phyloP scores from a whole-genome alignment of 345 rosid genomes.

The Passiflora organensis region DNA sequence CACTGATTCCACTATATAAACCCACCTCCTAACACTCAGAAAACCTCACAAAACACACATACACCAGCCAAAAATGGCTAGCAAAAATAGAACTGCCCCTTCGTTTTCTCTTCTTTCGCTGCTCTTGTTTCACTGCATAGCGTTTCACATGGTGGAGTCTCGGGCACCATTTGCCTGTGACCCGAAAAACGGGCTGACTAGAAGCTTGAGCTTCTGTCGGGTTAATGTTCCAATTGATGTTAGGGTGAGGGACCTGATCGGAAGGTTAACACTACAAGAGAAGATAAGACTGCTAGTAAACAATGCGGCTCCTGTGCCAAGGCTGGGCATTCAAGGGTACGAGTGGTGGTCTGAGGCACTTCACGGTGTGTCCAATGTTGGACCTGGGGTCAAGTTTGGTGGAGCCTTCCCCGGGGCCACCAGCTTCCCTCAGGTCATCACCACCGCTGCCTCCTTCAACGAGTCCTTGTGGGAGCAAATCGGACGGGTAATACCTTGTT shows the following conservation, averaged over 20 bases:
- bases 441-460: conserved; percentile 31
- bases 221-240: conserved; percentile 16
- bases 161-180: conserved; percentile 29
- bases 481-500: conserved; percentile 34
- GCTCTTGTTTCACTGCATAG: conserved; percentile 1
- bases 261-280: conserved; percentile 27
- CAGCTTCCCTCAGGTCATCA: conserved; percentile 33
- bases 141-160: neutral
- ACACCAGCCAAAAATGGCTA: no score
- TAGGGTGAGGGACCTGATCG: conserved; percentile 22
- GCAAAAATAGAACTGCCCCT: no score
- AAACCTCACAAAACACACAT: no score
- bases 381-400: conserved; percentile 24
- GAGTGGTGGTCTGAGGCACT: conserved; percentile 40
- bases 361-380: conserved; percentile 31
- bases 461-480: conserved; percentile 29
- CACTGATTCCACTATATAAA: no score
- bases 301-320: conserved; percentile 24
- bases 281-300: conserved; percentile 25
- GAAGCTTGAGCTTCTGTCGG: conserved; percentile 18
- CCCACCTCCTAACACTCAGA: no score
- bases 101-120: neutral
- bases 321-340: conserved; percentile 30
- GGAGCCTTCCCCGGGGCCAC: conserved; percentile 29
- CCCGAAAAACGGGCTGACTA: conserved; percentile 13